These are phyloP conservation scores for Citrullus colocynthis DNA, from an alignment of 306 rosid genomes.

Conservation along the genomic window DNA sequence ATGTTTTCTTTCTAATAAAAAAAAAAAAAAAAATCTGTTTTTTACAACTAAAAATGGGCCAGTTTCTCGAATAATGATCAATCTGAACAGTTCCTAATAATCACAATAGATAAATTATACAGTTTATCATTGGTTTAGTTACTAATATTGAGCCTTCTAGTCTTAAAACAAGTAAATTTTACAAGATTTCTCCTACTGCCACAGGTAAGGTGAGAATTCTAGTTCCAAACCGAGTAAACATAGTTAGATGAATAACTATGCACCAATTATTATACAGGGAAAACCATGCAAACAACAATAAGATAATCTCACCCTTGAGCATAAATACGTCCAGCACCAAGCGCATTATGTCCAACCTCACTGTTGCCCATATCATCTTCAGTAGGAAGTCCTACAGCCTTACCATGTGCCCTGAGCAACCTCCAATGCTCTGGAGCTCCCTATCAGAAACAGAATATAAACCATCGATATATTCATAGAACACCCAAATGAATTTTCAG, in stretches of 20 bases:
- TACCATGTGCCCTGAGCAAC: conserved; percentile 85
- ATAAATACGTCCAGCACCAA: conserved; percentile 92
- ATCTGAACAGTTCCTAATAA: neutral
- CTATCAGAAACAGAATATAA: conserved; percentile 14
- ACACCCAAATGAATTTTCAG: neutral
- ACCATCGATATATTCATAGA: neutral
- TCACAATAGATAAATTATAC: neutral
- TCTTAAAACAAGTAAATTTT: neutral
- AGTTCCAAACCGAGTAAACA: neutral
- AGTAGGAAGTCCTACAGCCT: conserved; percentile 84
- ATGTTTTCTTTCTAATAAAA: neutral
- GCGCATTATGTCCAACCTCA: conserved; percentile 98
- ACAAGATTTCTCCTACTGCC: neutral
- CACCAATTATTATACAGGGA: neutral
- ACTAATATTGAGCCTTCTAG: neutral
- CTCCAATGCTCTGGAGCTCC: conserved; percentile 90
- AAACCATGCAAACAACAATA: neutral
- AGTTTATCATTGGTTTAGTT: neutral
- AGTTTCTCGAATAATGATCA: neutral
- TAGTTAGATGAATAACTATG: neutral
- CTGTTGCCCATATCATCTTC: conserved; percentile 99
- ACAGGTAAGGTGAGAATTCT: neutral
- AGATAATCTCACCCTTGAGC: conserved; percentile 70
- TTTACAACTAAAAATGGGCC: neutral
- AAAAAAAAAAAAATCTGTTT: neutral